Percentiles rank a stretch among this genome's conserved stretches.
Conservation (phyloP, 495 filamentous ascomycete species). For the Penicillium simplicissimum region DNA sequence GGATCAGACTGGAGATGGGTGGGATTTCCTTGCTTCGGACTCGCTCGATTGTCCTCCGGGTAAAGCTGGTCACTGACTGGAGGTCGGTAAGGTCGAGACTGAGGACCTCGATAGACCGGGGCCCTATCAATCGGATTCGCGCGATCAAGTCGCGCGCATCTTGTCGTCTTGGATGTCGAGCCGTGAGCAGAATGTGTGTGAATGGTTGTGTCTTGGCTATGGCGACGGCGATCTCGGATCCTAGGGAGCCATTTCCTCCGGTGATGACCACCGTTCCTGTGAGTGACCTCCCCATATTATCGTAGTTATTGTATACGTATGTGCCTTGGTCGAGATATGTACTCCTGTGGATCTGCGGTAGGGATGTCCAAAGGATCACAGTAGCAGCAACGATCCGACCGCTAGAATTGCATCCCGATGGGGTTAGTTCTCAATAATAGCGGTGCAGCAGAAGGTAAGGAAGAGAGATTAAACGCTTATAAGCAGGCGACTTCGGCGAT, state of each 20-base stretch:
- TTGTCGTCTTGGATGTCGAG: conserved; percentile 36
- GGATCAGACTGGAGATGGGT: conserved; percentile 39
- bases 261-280: conserved; percentile 46
- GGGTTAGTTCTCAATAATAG: background rate
- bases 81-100: conserved; percentile 38
- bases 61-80: conserved; percentile 36
- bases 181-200: conserved; percentile 39
- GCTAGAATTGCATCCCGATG: background rate
- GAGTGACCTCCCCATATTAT: conserved; percentile 40
- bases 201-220: conserved; percentile 44
- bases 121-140: conserved; percentile 39
- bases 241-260: conserved; percentile 40
- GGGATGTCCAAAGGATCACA: background rate
- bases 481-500: background rate
- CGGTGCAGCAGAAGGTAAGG: background rate
- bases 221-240: conserved; percentile 42
- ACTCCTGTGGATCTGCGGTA: background rate
- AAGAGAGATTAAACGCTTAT: background rate
- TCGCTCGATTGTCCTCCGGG: conserved; percentile 37
- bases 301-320: background rate
- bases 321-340: background rate
- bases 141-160: conserved; percentile 32
- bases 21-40: conserved; percentile 41
- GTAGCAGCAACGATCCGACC: background rate
- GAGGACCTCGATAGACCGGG: conserved; percentile 41